A percentile compares a stretch with the other conserved stretches of the same genome.
These are phyloP conservation scores for Mucor racemosus DNA, from an alignment of 371 early-diverging fungal genomes.

Conservation along the genomic window DNA sequence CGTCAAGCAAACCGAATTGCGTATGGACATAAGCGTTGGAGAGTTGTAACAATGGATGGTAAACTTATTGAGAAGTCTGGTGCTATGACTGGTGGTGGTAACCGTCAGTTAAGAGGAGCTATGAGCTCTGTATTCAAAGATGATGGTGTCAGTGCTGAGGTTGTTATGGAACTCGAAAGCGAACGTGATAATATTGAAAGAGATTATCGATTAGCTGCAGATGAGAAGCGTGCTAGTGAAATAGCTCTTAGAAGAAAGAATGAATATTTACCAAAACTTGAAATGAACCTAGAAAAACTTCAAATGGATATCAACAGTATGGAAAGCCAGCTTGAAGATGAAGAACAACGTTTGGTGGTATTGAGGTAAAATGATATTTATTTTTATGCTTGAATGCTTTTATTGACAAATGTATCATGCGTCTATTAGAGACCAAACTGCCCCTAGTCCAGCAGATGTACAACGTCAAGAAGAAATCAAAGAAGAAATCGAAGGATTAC, in stretches of 20 bases:
- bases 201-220: constrained; percentile 55
- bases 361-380: constrained; percentile 48
- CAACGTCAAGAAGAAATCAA: constrained; percentile 41
- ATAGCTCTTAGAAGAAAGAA: constrained; percentile 58
- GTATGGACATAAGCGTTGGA: constrained; percentile 79
- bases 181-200: constrained; percentile 65
- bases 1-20: constrained; percentile 95
- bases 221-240: constrained; percentile 58
- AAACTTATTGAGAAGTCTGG: constrained; percentile 96
- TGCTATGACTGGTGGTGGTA: constrained; percentile 98
- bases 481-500: constrained; percentile 47
- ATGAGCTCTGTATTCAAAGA: constrained; percentile 81
- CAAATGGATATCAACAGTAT: constrained; percentile 76
- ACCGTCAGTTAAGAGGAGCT: constrained; percentile 71
- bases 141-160: constrained; percentile 64
- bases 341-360: constrained; percentile 56
- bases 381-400: too few species aligned
- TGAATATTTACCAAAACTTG: constrained; percentile 65
- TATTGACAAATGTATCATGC: neutral
- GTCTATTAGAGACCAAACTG: constrained; percentile 36
- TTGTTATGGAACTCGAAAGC: constrained; percentile 58
- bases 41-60: constrained; percentile 98
- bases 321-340: constrained; percentile 67
- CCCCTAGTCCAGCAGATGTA: constrained; percentile 57
- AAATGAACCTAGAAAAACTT: constrained; percentile 70